Base-by-base conservation (phyloP, 2,329 filamentous ascomycete genomes). In the Atkinsonella texensis region DNA sequence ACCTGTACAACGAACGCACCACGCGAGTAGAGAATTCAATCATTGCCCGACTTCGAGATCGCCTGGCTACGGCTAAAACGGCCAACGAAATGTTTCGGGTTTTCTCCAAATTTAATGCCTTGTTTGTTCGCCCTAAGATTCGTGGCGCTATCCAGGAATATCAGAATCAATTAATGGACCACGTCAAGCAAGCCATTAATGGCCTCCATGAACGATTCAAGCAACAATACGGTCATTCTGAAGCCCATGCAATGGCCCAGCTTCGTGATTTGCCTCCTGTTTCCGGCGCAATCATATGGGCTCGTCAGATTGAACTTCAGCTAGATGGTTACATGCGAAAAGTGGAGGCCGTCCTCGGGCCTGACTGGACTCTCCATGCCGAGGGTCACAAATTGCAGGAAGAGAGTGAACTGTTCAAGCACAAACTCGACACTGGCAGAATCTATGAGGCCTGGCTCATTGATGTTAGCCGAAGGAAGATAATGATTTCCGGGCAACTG, bases 31-130 rank as follows among this genome's bases (percentile, higher is more conserved):
- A 99, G 67, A 98, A 98, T 69, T 96, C 93, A 3, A 98, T 99
- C 68, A 99, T 99, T 65, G 89, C 93, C 35, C 81, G 89, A 50
- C 76, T 98, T 33, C 81, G 93, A 62, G 93, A 98, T 68, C 86
- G 93, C 53, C 77, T 98, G 52, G 93, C 90, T 13, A 95, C 89
- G 7, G 91, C 93, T 12, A 96, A 95, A 75, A 95, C 89, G 55
- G 93, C 93, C 41, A 97, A 95, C 64, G 94, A 98, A 70, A 99
- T 98, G 93, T 99, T 99, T 68, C 87, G 94, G 51, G 93, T 99
- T 55, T 98, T 98, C 67, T 97, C 93, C 50, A 97, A 97, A 66
- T 99, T 99, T 79, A 99, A 99, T 65, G 93, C 93, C 2, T 83
- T 99, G 32, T 95, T 99, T 60, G 91, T 99, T 52, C 83, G 93